phyloP scores from a whole-genome alignment of 805 yeast genomes.

The Naumovozyma dairenensis region DNA sequence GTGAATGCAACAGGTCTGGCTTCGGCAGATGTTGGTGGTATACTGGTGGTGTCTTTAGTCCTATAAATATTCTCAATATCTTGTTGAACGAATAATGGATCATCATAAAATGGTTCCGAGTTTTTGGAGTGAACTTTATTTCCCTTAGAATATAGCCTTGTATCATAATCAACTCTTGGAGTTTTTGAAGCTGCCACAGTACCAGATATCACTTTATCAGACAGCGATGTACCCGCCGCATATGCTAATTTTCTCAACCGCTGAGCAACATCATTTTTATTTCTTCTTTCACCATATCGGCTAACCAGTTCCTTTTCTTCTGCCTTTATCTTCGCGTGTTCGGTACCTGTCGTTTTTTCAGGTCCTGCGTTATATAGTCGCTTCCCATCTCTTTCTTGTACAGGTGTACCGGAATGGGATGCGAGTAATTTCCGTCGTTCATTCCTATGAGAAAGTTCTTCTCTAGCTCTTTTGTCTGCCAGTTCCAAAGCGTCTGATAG shows the following conservation, averaged over 20 bases:
- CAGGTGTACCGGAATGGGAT: constrained; percentile 3
- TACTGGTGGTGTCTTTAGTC: no score
- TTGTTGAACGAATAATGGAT: constrained; percentile 47
- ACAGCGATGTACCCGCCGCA: constrained; percentile 41
- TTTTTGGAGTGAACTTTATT: constrained; percentile 31
- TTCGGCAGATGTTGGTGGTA: no score
- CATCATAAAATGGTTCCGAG: constrained; percentile 44
- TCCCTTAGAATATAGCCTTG: constrained; percentile 44
- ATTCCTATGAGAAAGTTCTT: constrained; percentile 34
- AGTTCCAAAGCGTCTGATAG: constrained; percentile 62
- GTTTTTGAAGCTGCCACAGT: constrained; percentile 32
- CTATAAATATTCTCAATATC: constrained; percentile 43
- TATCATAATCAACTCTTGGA: constrained; percentile 43
- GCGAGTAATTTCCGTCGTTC: constrained; percentile 8
- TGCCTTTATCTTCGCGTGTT: constrained; percentile 21
- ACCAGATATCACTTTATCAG: constrained; percentile 47
- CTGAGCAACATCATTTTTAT: constrained; percentile 37
- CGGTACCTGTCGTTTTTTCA: constrained; percentile 21
- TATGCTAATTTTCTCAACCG: constrained; percentile 35
- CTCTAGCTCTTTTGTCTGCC: constrained; percentile 55
- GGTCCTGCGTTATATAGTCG: constrained; percentile 14
- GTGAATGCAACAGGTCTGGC: no score
- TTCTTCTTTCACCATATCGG: constrained; percentile 35
- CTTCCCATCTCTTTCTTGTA: constrained; percentile 2
- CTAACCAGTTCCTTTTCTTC: constrained; percentile 41